A percentile compares a stretch with the other conserved stretches of the same genome.
Evolutionary conservation across 257 asterid species (phyloP).

Genomic region (Solanum dulcamara): DNA sequence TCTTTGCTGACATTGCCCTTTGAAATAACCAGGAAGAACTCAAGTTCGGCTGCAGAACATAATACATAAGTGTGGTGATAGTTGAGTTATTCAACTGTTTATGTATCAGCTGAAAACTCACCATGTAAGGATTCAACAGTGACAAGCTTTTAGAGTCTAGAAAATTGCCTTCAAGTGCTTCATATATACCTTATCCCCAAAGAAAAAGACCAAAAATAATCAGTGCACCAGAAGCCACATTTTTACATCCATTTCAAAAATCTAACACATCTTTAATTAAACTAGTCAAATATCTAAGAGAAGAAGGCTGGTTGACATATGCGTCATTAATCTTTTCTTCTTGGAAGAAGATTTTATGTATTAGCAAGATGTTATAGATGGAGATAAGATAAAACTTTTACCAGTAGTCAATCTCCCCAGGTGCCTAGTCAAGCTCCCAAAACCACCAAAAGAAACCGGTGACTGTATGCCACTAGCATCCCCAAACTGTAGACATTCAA

Average conservation of each 20-base stretch:
- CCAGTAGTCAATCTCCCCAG: slow-evolving; percentile 79
- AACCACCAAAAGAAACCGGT: slow-evolving; percentile 96
- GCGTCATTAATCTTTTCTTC: not conserved
- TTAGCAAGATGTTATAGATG: not conserved
- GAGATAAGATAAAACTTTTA: slow-evolving; percentile 5
- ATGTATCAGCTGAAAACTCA: slow-evolving; percentile 10
- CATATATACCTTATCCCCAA: slow-evolving; percentile 56
- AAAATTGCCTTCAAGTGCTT: slow-evolving; percentile 56
- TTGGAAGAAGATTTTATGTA: not conserved
- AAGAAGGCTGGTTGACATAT: not conserved
- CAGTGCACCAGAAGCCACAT: not conserved
- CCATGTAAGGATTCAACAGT: slow-evolving; percentile 84
- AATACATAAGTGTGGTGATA: slow-evolving; percentile 2
- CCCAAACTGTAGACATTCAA: slow-evolving; percentile 59
- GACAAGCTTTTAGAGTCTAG: slow-evolving; percentile 70
- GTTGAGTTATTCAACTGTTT: not conserved
- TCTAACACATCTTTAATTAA: not conserved
- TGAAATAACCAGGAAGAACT: slow-evolving; percentile 95
- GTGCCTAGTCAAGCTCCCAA: slow-evolving; percentile 96
- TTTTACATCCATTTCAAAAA: not conserved
- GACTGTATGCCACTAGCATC: slow-evolving; percentile 98
- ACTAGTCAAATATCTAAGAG: not conserved
- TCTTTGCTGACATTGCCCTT: slow-evolving; percentile 93
- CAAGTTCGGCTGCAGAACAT: slow-evolving; percentile 66
- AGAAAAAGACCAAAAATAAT: not conserved